phyloP scores from a whole-genome alignment of 2,329 filamentous ascomycete species.

The Hypoxylon sp. region DNA sequence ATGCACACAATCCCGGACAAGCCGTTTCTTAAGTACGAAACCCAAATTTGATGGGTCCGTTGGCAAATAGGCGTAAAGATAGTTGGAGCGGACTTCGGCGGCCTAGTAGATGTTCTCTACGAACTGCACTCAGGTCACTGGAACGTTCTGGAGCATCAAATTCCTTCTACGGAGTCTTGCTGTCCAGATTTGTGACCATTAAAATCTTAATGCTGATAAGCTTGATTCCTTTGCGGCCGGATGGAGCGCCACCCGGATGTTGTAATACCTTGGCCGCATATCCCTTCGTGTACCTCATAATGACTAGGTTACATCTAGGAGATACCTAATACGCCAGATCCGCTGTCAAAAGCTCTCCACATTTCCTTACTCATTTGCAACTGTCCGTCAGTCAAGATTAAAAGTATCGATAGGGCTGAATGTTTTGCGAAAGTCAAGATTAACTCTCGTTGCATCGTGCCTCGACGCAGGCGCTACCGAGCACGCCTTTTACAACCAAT shows the following conservation, averaged over 20 bases:
- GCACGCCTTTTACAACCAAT: slow-evolving; percentile 19
- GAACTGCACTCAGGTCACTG: neutral
- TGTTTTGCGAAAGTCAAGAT: slow-evolving; percentile 13
- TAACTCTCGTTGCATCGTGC: slow-evolving; percentile 19
- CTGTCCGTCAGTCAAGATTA: neutral
- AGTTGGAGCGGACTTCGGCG: neutral
- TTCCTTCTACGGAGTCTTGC: neutral
- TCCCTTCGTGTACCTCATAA: no score
- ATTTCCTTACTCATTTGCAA: slow-evolving; percentile 1
- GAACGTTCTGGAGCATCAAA: slow-evolving; percentile 15
- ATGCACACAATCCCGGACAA: slow-evolving; percentile 12
- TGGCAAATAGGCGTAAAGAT: neutral
- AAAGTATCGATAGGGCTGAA: slow-evolving; percentile 21
- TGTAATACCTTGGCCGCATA: neutral
- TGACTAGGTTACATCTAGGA: no score
- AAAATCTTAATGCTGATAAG: neutral
- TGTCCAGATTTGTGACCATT: neutral
- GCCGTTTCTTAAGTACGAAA: neutral
- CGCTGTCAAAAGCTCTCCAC: neutral
- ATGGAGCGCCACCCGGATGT: neutral
- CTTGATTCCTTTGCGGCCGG: neutral
- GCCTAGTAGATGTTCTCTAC: neutral
- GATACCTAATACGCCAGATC: neutral
- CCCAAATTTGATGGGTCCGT: slow-evolving; percentile 5
- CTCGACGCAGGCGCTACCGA: slow-evolving; percentile 7